phyloP scores from a whole-genome alignment of 2,329 filamentous ascomycete species.

The Exophiala calicioides region DNA sequence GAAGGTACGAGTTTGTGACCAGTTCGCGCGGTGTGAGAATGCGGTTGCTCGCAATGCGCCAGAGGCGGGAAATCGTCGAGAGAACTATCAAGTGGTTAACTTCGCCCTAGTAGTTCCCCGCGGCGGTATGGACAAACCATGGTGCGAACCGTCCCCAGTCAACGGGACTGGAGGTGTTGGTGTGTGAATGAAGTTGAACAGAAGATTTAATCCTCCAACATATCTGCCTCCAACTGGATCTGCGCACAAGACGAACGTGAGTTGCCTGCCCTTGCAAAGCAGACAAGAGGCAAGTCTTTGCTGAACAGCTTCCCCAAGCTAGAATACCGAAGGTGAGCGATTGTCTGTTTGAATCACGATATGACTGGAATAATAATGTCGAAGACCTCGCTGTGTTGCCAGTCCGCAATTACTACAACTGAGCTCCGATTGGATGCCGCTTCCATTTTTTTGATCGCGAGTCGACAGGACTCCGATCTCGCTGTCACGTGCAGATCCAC shows the following conservation, averaged over 20 bases:
- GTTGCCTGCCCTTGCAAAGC: too few species aligned
- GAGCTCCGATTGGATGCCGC: slow-evolving; percentile 14
- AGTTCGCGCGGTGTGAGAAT: background rate
- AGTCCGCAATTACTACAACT: slow-evolving; percentile 8
- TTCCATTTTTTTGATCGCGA: background rate
- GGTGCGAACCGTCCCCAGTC: background rate
- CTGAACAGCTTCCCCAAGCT: too few species aligned
- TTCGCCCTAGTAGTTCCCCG: background rate
- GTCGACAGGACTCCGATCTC: background rate
- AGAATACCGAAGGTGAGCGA: background rate
- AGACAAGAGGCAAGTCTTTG: too few species aligned
- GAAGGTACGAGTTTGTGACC: slow-evolving; percentile 10
- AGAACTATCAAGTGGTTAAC: slow-evolving; percentile 1
- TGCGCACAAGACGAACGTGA: too few species aligned
- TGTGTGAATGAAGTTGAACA: background rate
- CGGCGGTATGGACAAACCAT: background rate
- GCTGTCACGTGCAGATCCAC: background rate
- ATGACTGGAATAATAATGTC: background rate
- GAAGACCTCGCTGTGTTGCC: background rate
- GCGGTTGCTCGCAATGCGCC: slow-evolving; percentile 5
- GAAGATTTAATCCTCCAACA: background rate
- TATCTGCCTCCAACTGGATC: background rate
- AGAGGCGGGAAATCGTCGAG: background rate
- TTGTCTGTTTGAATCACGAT: background rate
- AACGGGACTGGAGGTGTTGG: background rate